Conservation (phyloP, 2,329 filamentous ascomycete genomes). For the Scolecobasidium constrictum region DNA sequence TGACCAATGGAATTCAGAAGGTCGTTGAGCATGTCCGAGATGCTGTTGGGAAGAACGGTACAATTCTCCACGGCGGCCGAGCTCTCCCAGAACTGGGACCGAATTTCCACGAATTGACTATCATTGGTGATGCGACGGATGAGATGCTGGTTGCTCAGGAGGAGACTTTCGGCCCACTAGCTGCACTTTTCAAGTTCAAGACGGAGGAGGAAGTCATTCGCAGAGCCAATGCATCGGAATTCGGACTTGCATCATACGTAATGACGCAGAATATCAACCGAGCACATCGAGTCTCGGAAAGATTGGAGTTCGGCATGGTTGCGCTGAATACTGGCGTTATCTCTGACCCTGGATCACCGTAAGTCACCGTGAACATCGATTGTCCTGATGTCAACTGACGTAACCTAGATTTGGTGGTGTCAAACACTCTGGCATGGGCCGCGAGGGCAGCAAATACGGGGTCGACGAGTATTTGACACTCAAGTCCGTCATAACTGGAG, state of each 20-base stretch:
- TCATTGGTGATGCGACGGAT: constrained; percentile 47
- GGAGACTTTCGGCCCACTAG: constrained; percentile 55
- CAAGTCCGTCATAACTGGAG: constrained; percentile 46
- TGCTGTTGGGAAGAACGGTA: constrained; percentile 51
- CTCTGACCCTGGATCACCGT: no score
- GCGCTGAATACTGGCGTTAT: no score
- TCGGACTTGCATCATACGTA: constrained; percentile 56
- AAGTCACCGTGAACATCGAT: no score
- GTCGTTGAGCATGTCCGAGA: constrained; percentile 50
- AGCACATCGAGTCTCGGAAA: constrained; percentile 54
- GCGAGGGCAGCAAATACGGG: constrained; percentile 39
- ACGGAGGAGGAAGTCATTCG: constrained; percentile 53
- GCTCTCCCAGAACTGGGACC: constrained; percentile 36
- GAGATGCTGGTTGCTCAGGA: constrained; percentile 48
- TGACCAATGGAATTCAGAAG: constrained; percentile 49
- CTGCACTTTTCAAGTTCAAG: constrained; percentile 53
- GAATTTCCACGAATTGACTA: constrained; percentile 61
- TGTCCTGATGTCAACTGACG: no score
- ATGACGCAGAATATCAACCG: constrained; percentile 59
- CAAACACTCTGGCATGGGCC: constrained; percentile 39
- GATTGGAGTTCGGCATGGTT: constrained; percentile 46
- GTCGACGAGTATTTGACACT: constrained; percentile 38
- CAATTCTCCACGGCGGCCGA: constrained; percentile 50
- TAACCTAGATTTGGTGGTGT: constrained; percentile 38
- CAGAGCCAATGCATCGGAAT: constrained; percentile 47